Base-by-base conservation (phyloP, 2,329 filamentous ascomycete species). In the Sarocladiaceae sp. region DNA sequence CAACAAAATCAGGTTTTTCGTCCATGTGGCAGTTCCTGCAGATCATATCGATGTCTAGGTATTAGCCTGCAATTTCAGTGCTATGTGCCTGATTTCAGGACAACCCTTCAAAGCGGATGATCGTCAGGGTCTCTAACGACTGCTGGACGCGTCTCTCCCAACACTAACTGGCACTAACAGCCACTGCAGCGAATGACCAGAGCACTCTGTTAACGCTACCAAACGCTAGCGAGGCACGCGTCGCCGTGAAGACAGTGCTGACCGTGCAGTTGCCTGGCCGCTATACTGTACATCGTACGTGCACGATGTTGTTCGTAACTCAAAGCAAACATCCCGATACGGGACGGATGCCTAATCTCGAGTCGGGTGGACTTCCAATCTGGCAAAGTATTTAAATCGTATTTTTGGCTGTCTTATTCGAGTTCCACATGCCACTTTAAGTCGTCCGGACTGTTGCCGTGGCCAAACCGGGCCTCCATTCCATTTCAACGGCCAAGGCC, bases 391-490 rank as follows among this genome's bases (percentile, higher is more conserved):
- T n/a, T 44, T 28, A 44, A 44, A 23, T 10, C 15, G 13, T 22
- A 7, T 20, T 7, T 10, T 15, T 40, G 37, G 20, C 11, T 22
- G 20, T 23, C 11, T 22, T n/a, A 10, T n/a, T 8, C 20, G 8
- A 40, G 7, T 40, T 20, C 20, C 17, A 40, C 37, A 40, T 40
- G 15, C 37, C 37, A 4, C 17, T 40, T 40, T 40, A 15, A 20
- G 37, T 40, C 6, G 6, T 40, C 6, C 40, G 20, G n/a, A 44
- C 40, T 20, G 40, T 44, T 44, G 23, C 40, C 40, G 40, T 44
- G 40, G 40, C 23, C 40, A 44, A 44, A 26, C 40, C 40, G 22
- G 40, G 15, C 20, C 37, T 20, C 23, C 40, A 44, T 44, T 44
- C 40, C 40, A 44, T 22, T 23, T 26, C 22, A 22, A 22, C 26